Base-by-base conservation (phyloP, 352 stramenopile genomes). In the Phytopythium mirpurense region DNA sequence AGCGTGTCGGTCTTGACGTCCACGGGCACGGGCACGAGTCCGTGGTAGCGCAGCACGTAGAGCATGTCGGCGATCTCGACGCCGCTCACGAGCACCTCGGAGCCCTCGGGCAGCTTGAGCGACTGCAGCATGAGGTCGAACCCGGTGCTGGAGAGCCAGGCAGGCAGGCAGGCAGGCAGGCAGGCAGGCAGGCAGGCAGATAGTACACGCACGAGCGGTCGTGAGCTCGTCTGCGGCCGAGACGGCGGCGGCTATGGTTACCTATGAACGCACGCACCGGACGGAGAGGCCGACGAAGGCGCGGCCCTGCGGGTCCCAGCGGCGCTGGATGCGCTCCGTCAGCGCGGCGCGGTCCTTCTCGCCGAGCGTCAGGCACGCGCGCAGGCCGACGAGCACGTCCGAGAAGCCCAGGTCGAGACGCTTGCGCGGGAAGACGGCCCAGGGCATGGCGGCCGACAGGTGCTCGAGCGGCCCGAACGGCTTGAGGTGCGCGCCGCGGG, bases 51-150 rank as follows among this genome's bases (percentile, higher is more conserved):
- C 47, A 92, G 56, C 35, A 92, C 63, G 60, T 91, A 82, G 42
- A 92, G 67, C 83, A 94, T 92, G 57, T 94, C 83, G 3, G 79
- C 75, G 59, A 94, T 94, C 15, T 82, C 91, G 46, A 94, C 83
- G 27, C 81, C 81, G 63, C 74, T 88, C 54, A 81, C 88, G 19
- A 94, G 65, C 37, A 94, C 74, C 51, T 91, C 75, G 54, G 67
- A 87, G 21, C 78, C 79, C 23, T 43, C 44, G 8, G 81, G 81
- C 23, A 91, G 68, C 52, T 78, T 70, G 23, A 91, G 70, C 29
- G 82, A 83, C 59, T 90, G 74, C 43, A 94, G 54, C 29, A 94
- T 52, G 32, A 91, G 65, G 53, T 94, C 83, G 56, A 94, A 92
- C 2, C 75, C 83, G 40, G 83, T 94, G 14, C 83, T 94, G 51